phyloP scores from a whole-genome alignment of 495 filamentous ascomycete species.

The Parmelia sp. region DNA sequence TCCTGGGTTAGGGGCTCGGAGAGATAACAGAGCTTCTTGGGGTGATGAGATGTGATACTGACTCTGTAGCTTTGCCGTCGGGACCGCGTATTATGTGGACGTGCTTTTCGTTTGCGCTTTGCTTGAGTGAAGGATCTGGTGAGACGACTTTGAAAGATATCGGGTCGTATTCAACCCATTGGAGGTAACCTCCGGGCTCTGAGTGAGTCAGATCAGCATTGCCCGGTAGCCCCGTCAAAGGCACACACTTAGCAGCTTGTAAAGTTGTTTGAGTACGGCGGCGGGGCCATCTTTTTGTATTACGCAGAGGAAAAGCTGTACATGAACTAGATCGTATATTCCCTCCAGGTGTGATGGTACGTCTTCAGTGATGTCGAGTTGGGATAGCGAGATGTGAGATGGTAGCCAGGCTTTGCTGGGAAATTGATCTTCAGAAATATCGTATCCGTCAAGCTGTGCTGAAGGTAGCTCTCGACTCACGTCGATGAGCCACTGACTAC shows the following conservation, averaged over 20 bases:
- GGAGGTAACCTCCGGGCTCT: slow-evolving; percentile 9
- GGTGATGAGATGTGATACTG: background rate
- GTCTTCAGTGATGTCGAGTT: slow-evolving; percentile 4
- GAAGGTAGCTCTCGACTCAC: slow-evolving; percentile 1
- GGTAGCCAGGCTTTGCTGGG: slow-evolving; percentile 14
- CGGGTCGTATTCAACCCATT: slow-evolving; percentile 15
- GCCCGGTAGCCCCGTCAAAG: background rate
- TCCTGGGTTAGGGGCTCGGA: background rate
- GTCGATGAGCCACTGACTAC: slow-evolving; percentile 14
- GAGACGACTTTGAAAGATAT: slow-evolving; percentile 10
- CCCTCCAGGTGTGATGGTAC: slow-evolving; percentile 26
- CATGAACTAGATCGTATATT: slow-evolving; percentile 36
- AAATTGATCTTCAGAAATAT: slow-evolving; percentile 15
- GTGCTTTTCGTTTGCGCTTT: slow-evolving; percentile 4
- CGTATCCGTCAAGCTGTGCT: slow-evolving; percentile 19
- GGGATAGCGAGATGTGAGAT: slow-evolving; percentile 4
- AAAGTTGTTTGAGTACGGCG: slow-evolving; percentile 26
- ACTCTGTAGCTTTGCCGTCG: slow-evolving; percentile 1
- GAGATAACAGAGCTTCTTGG: background rate
- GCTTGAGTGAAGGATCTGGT: slow-evolving; percentile 4
- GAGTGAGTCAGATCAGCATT: background rate
- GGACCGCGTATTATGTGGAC: slow-evolving; percentile 7
- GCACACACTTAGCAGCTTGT: slow-evolving; percentile 32
- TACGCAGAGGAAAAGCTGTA: slow-evolving; percentile 31
- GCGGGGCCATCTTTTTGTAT: slow-evolving; percentile 28